A percentile compares a stretch with the other conserved stretches of the same genome.
Evolutionary conservation across 2,329 filamentous ascomycete species (phyloP).

Genomic region (Epichloe gansuensis): DNA sequence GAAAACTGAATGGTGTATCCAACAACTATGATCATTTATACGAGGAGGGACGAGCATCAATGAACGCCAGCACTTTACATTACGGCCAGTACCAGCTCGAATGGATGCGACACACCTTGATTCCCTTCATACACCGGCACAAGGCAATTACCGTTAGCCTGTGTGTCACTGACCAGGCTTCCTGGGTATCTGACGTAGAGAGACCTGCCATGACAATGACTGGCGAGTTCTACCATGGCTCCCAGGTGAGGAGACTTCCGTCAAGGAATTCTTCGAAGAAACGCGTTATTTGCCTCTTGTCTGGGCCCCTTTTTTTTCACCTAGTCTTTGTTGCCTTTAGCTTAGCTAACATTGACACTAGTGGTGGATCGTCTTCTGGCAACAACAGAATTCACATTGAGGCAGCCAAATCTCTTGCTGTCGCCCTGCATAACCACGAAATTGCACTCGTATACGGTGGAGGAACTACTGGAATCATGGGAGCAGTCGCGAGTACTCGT

Average conservation of each 20-base stretch:
- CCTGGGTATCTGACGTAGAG: not conserved
- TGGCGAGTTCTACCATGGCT: not conserved
- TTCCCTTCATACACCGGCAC: not conserved
- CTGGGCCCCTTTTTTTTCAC: not conserved
- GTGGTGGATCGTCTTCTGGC: conserved; percentile 33
- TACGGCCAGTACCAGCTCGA: conserved; percentile 3
- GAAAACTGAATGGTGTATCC: not conserved
- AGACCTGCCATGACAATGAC: not conserved
- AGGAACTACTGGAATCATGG: conserved; percentile 88
- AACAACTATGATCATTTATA: not conserved
- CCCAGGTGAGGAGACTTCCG: not conserved
- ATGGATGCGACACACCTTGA: not conserved
- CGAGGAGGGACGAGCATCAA: not conserved
- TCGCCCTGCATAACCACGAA: conserved; percentile 58
- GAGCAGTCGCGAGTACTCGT: conserved; percentile 82
- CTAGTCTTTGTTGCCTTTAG: not conserved
- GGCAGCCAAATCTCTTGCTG: conserved; percentile 63
- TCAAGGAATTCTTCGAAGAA: not conserved
- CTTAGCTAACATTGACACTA: not conserved
- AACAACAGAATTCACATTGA: conserved; percentile 60
- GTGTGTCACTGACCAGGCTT: not conserved
- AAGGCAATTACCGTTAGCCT: not conserved
- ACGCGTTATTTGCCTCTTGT: conserved; percentile 1
- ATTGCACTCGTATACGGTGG: conserved; percentile 85
- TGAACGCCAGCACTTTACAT: not conserved